Conservation (phyloP, 2,329 filamentous ascomycete genomes). For the Trichoderma atrobrunneum region DNA sequence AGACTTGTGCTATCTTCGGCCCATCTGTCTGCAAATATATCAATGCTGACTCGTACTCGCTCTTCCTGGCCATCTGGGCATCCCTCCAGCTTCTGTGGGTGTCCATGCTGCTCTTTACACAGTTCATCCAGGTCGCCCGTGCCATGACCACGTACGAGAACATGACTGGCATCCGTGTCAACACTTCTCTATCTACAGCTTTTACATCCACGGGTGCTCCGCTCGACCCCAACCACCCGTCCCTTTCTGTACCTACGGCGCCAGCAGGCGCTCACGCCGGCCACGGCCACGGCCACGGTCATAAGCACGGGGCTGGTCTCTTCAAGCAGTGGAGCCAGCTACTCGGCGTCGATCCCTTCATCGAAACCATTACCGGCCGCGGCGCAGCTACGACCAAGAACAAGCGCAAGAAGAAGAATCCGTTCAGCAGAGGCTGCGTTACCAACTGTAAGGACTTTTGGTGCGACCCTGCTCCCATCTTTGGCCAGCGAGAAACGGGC, state of each 20-base stretch:
- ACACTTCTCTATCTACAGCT: conserved; percentile 58
- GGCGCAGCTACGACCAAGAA: conserved; percentile 61
- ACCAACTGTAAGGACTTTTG: conserved; percentile 95
- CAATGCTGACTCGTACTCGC: conserved; percentile 79
- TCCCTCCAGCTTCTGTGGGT: conserved; percentile 90
- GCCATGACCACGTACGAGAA: conserved; percentile 97
- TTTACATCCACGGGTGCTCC: conserved; percentile 76
- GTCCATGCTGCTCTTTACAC: conserved; percentile 92
- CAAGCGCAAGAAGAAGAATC: conserved; percentile 65
- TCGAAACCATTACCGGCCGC: conserved; percentile 84
- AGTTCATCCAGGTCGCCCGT: conserved; percentile 85
- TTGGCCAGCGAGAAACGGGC: conserved; percentile 71
- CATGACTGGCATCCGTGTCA: conserved; percentile 75
- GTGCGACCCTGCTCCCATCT: conserved; percentile 82
- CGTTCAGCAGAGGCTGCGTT: conserved; percentile 79
- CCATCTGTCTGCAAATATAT: conserved; percentile 70
- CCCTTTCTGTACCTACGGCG: conserved; percentile 54
- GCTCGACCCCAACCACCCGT: conserved; percentile 64
- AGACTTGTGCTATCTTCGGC: conserved; percentile 72
- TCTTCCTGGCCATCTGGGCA: conserved; percentile 76
- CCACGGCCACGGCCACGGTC: conserved; percentile 39
- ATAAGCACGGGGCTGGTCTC: conserved; percentile 61
- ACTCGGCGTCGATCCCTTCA: conserved; percentile 88
- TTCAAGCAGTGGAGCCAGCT: conserved; percentile 79
- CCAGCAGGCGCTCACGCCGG: conserved; percentile 36